Percentiles rank a stretch among this genome's conserved stretches.
Evolutionary conservation across 371 early-diverging fungal genomes (phyloP).

Genomic region (Actinomortierella ambigua): DNA sequence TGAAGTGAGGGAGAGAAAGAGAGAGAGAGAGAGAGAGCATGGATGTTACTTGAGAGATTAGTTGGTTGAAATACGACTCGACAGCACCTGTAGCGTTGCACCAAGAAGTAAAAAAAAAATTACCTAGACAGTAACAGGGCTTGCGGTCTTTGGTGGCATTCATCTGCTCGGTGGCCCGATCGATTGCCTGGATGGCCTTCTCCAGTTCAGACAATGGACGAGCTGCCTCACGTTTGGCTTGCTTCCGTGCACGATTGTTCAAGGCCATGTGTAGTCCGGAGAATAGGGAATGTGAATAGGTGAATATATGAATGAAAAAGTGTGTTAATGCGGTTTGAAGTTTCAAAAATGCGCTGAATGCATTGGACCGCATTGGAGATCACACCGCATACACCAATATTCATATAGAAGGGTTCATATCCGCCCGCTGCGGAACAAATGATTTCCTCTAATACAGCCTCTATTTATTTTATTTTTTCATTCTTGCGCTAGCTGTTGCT

Average conservation of each 20-base stretch:
- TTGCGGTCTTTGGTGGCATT: constrained; percentile 44
- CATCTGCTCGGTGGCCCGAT: constrained; percentile 31
- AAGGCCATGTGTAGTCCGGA: constrained; percentile 9
- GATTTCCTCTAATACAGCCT: too few species aligned
- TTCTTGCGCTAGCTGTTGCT: too few species aligned
- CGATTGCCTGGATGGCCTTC: constrained; percentile 41
- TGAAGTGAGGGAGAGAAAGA: background rate
- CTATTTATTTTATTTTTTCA: too few species aligned
- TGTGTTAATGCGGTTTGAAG: background rate
- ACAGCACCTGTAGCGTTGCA: too few species aligned
- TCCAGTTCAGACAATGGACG: constrained; percentile 40
- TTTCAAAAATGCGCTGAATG: background rate
- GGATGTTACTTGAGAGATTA: too few species aligned
- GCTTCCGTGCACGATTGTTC: constrained; percentile 32
- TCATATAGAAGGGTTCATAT: too few species aligned
- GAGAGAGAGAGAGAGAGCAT: background rate
- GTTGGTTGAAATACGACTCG: too few species aligned
- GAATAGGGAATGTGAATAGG: background rate
- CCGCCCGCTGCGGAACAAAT: too few species aligned
- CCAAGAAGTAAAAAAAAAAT: constrained; percentile 1
- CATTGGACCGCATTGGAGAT: too few species aligned
- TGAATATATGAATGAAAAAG: background rate
- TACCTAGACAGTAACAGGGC: constrained; percentile 44
- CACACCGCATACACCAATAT: too few species aligned
- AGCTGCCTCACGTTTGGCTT: constrained; percentile 24